Percentiles rank a stretch among this genome's conserved stretches.
Conservation (phyloP, 345 rosid genomes). For the Sisymbrium altissimum region DNA sequence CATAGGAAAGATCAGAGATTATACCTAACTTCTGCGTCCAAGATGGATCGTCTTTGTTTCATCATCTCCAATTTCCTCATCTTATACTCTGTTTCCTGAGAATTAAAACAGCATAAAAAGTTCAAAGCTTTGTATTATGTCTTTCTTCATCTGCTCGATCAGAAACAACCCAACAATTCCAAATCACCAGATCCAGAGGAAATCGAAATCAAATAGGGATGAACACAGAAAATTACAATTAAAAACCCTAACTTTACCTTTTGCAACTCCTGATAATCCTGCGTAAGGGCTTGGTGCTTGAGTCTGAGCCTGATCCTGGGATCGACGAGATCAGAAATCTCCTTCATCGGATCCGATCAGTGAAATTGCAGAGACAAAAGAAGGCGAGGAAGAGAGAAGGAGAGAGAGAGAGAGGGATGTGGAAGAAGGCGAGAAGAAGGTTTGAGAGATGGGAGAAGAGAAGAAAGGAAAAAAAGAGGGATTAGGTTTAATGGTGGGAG, state of each 20-base stretch:
- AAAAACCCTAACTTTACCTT: slow-evolving; percentile 43
- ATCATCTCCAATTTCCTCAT: slow-evolving; percentile 52
- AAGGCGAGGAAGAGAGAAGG: neutral
- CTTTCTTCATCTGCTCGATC: neutral
- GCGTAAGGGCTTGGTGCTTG: slow-evolving; percentile 53
- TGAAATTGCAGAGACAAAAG: neutral
- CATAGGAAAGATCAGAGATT: neutral
- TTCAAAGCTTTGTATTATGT: neutral
- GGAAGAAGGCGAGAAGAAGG: neutral
- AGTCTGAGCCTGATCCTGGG: slow-evolving; percentile 41
- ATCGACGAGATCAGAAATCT: slow-evolving; percentile 37
- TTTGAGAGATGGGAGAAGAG: neutral
- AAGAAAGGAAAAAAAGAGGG: slow-evolving; percentile 31
- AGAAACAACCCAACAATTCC: neutral
- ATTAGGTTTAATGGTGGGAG: slow-evolving; percentile 48
- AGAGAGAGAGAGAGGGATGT: neutral
- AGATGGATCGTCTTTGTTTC: slow-evolving; percentile 47
- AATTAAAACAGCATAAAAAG: neutral
- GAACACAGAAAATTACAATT: slow-evolving; percentile 6
- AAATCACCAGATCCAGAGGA: slow-evolving; percentile 40
- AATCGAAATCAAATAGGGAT: slow-evolving; percentile 14
- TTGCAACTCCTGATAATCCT: slow-evolving; percentile 47
- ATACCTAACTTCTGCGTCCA: slow-evolving; percentile 79
- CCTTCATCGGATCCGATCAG: slow-evolving; percentile 44
- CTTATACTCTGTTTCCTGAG: slow-evolving; percentile 71